Evolutionary conservation across 257 asterid genomes (phyloP), one percentile per base, ranked within the genome.

Genomic region (Verbena officinalis): DNA sequence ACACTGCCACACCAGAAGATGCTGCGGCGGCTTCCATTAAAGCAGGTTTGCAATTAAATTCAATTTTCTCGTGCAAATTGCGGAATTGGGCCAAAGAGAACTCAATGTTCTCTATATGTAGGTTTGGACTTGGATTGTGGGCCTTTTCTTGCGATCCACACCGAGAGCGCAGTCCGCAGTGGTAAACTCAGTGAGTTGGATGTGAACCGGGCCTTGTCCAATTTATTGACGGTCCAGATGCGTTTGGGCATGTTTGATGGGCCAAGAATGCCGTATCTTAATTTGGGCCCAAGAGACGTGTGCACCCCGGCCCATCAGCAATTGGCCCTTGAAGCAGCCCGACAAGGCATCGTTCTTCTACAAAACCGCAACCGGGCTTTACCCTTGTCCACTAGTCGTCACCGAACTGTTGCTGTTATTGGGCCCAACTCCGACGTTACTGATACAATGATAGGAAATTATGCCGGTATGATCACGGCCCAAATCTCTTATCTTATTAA

Each of bases 121-220:
- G 96, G 97, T 0, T 78, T 93, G 85, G 97, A 93, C 64, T 80
- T 93, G 90, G 92, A 93, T 33, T 93, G 99, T 67, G 99, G 99
- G 56, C 95, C 95, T 13, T 93, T 79, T 65, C 79, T 90, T 16
- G 96, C 96, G 9, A 59, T 84, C 66, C 69, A 75, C 72, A 90
- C 97, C 0, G 90, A 84, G 12, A 72, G 77, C 48, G 97, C 96
- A 5, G 38, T 93, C 0, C 78, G 81, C 4, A 58, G 77, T 4
- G 91, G 94, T 0, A 87, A 84, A 63, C 36, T 93, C 9, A 81
- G 30, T 0, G 96, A 77, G 78, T 59, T 53, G 0, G 90, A 87
- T 15, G 86, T 93, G 2, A 68, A 93, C 50, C 76, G 62, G 75
- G 95, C 99, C 62, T 49, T 93, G 62, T 34, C 64, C 9, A 90